Conservation (phyloP, 176 grass and related monocot species). For the Olyra latifolia region DNA sequence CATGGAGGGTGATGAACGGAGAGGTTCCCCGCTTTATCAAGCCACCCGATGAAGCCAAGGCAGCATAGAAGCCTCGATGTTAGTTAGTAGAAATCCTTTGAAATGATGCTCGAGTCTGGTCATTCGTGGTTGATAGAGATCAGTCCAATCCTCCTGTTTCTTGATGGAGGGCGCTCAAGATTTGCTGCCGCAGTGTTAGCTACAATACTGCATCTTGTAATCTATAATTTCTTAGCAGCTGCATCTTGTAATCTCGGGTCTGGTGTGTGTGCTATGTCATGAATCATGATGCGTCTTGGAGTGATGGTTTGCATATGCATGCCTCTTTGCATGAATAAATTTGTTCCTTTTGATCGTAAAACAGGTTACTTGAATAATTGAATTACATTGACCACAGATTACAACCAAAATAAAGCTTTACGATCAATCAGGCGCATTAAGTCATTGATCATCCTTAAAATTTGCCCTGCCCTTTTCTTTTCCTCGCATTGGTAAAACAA, state of each 20-base stretch:
- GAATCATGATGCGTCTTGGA: not conserved
- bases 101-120: not conserved
- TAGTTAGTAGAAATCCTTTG: not conserved
- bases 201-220: not conserved
- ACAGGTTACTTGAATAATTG: not conserved
- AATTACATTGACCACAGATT: not conserved
- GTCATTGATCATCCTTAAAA: not conserved
- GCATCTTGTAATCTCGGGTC: too few relatives aligned
- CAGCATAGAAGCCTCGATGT: not conserved
- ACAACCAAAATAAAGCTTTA: not conserved
- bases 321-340: not conserved
- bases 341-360: not conserved
- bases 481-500: too few relatives aligned
- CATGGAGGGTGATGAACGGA: slow-evolving; percentile 81
- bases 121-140: too few relatives aligned
- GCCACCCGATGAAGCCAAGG: slow-evolving; percentile 40
- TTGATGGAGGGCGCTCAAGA: not conserved
- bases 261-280: not conserved
- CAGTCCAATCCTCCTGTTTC: not conserved
- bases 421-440: not conserved
- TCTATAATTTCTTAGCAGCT: too few relatives aligned
- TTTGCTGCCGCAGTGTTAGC: not conserved
- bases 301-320: not conserved
- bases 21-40: slow-evolving; percentile 58
- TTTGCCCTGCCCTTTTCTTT: not conserved